phyloP scores from a whole-genome alignment of 768 basidiomycete species.

The Tulasnella sp. region DNA sequence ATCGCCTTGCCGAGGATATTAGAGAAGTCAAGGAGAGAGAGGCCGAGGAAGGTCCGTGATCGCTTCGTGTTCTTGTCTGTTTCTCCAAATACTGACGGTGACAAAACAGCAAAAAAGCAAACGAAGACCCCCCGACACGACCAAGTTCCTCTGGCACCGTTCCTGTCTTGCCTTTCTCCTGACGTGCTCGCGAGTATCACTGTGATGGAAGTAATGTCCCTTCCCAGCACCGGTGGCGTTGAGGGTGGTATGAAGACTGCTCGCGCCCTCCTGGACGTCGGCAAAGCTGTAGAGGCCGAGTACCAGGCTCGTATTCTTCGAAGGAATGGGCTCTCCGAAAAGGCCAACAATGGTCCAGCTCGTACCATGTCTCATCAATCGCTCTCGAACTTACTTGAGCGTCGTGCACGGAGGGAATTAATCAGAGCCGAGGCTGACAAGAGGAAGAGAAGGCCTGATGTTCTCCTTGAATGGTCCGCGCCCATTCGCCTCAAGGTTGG shows the following conservation, averaged over 20 bases:
- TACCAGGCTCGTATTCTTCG: constrained; percentile 67
- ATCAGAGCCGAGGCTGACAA: constrained; percentile 47
- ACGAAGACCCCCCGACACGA: neutral
- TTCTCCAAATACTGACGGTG: neutral
- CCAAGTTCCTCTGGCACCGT: constrained; percentile 47
- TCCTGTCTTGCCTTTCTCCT: constrained; percentile 63
- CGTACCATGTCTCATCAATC: constrained; percentile 16
- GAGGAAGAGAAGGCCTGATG: constrained; percentile 41
- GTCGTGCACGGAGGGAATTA: constrained; percentile 60
- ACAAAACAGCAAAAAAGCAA: neutral
- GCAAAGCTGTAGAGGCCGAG: constrained; percentile 81
- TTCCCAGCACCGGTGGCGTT: constrained; percentile 70
- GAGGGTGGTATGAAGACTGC: constrained; percentile 83
- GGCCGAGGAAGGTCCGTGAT: constrained; percentile 26
- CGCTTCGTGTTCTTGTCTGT: neutral
- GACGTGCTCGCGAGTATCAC: constrained; percentile 80
- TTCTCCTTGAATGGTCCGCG: constrained; percentile 68
- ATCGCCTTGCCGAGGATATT: constrained; percentile 46
- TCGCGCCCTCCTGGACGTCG: constrained; percentile 68
- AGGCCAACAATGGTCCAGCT: constrained; percentile 43
- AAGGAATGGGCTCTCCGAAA: constrained; percentile 38
- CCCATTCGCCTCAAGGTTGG: constrained; percentile 67
- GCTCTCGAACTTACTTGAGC: constrained; percentile 39
- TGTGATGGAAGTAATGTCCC: constrained; percentile 79
- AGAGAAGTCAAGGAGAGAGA: constrained; percentile 39